Base-by-base conservation (phyloP, 257 asterid genomes). In the Buddleja alternifolia region DNA sequence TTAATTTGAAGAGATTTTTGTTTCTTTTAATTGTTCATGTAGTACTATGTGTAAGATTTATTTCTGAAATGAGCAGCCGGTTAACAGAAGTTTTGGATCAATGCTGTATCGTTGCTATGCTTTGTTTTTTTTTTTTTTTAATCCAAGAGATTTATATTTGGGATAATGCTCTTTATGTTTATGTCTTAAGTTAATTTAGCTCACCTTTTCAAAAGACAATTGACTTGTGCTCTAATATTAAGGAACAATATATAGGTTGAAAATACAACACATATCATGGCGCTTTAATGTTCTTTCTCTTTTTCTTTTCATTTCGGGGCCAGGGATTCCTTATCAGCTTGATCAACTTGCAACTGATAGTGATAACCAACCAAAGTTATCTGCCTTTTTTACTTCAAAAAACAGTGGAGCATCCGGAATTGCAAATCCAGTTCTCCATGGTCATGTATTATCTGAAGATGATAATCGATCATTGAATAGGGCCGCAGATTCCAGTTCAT, bases 281-380 rank as follows among this genome's bases (percentile, higher is more conserved):
- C 15, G 46, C 62, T 65, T 45, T n/a, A 42, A 12, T 77, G 48
- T 50, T 63, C 51, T 73, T 25, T 34, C 67, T 76, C 71, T 29
- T 29, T 29, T 29, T 5, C 34, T 29, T 29, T 29, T 29, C 5
- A n/a, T n/a, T n/a, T n/a, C n/a, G n/a, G 34, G 34, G 50, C 60
- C 70, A 90, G 97, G 99, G 99, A 72, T 75, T 29, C 96, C 93
- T 55, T 93, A 88, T 80, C 97, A 90, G 83, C 98, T 92, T 51
- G 88, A 89, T 78, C 95, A 88, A 84, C 80, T 94, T 60, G 89
- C 84, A 36, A 72, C 81, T 48, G 93, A 84, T 77, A 80, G 63
- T 44, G 59, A 41, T 70, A 82, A 87, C 78, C 99, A 94, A 74
- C 88, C 96, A 67, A 94, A 87, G 63, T 42, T 93, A 65, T 85